Percentiles rank a stretch among this genome's conserved stretches.
These are phyloP conservation scores for Chaetomiaceae sp. DNA, from an alignment of 2,329 filamentous ascomycete genomes.

Conservation along the genomic window DNA sequence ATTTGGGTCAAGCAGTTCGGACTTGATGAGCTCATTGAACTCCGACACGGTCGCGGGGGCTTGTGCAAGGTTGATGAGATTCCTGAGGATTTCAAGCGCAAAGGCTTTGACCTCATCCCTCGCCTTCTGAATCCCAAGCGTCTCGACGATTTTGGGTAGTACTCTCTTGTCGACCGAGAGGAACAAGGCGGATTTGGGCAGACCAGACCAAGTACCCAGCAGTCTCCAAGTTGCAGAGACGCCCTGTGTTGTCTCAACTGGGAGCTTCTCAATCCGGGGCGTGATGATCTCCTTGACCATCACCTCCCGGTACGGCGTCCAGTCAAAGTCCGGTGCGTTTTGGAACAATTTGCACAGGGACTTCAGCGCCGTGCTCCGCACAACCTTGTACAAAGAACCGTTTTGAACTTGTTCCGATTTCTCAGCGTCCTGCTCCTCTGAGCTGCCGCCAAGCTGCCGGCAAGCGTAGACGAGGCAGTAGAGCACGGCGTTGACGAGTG, in stretches of 20 bases:
- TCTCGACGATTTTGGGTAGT: slow-evolving; percentile 65
- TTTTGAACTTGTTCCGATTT: slow-evolving; percentile 39
- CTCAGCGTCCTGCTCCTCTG: slow-evolving; percentile 36
- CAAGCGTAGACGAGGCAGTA: slow-evolving; percentile 73
- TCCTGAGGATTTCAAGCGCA: slow-evolving; percentile 68
- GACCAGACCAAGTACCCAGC: slow-evolving; percentile 72
- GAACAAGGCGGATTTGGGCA: slow-evolving; percentile 60
- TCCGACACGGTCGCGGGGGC: slow-evolving; percentile 50
- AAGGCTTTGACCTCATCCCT: slow-evolving; percentile 81
- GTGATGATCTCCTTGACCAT: slow-evolving; percentile 72
- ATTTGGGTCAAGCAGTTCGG: slow-evolving; percentile 51
- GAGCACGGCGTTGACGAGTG: slow-evolving; percentile 68
- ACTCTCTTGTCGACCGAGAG: slow-evolving; percentile 57
- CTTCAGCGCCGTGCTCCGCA: slow-evolving; percentile 70
- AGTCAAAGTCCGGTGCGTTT: slow-evolving; percentile 63
- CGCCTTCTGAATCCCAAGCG: slow-evolving; percentile 58
- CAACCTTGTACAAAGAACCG: slow-evolving; percentile 56
- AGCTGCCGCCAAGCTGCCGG: slow-evolving; percentile 35
- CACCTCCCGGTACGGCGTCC: slow-evolving; percentile 62
- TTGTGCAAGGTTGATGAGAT: slow-evolving; percentile 56
- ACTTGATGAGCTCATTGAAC: slow-evolving; percentile 49
- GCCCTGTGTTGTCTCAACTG: slow-evolving; percentile 81
- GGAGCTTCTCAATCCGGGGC: slow-evolving; percentile 70
- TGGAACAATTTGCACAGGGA: slow-evolving; percentile 75
- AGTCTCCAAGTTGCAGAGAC: slow-evolving; percentile 77